Base-by-base conservation (phyloP, 768 basidiomycete species). In the Tylopilus sp. region DNA sequence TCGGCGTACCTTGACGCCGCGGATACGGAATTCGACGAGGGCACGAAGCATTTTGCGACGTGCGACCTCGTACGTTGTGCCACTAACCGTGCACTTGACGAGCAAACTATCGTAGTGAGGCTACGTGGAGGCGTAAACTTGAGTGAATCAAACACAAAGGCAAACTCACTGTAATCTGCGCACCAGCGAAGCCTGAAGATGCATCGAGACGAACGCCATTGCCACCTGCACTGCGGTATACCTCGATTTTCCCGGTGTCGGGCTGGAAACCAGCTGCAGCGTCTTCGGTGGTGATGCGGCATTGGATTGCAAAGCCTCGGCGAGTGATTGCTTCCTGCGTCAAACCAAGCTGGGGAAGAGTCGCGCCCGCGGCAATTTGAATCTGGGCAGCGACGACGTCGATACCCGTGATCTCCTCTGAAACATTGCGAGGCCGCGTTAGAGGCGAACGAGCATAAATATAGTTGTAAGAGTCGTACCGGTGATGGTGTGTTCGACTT, bases 381-480 rank as follows among this genome's bases (percentile, higher is more conserved):
- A 99, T 98, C 71, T 98, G 97, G 18, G 97, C 97, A 48, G 97
- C 97, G 36, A 98, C 94, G 57, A 99, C 95, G 66, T 99, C 97
- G 69, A 98, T 94, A 45, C 97, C 97, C 54, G 97, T 98, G 64
- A 99, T 99, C 68, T 98, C 95, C 88, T 98, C 97, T 95, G 67
- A 25, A 43, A 53, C 35, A 42, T n/a, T 40, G n/a, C 12, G 22
- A 5, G 40, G 13, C 10, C 21, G 17, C 3, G 22, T 43, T 40
- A 58, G 39, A 20, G 23, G 33, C 23, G 18, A 40, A 21, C 28
- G 12, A 22, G 12, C 33, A 39, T 15, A 15, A 45, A 40, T 38
- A 25, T 17, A 50, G 2, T 3, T 12, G 26, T n/a, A 30, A 28
- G 17, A 50, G 36, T 68, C 74, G 47, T 58, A 91, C 93, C 93